These are phyloP conservation scores for Oryza meridionalis DNA, from an alignment of 176 grass and related monocot genomes.

Conservation along the genomic window DNA sequence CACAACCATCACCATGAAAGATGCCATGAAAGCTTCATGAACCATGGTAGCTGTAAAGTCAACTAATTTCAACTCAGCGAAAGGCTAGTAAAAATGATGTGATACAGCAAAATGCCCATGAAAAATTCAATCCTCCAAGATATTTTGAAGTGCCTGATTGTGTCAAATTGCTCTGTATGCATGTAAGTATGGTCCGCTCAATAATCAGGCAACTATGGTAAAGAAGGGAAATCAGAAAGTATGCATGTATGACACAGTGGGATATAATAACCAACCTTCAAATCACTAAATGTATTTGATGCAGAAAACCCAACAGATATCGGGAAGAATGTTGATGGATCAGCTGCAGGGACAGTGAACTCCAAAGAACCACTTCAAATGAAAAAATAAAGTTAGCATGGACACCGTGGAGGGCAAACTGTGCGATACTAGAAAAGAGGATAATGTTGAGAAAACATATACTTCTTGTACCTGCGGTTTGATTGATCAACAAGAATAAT, in stretches of 20 bases:
- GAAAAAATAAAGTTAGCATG: slow-evolving; percentile 21
- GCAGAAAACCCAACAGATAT: slow-evolving; percentile 79
- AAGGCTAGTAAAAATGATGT: slow-evolving; percentile 12
- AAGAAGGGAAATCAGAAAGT: background rate
- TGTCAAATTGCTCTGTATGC: background rate
- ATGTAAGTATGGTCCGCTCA: background rate
- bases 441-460: background rate
- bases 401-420: slow-evolving; percentile 5
- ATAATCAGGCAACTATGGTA: background rate
- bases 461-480: slow-evolving; percentile 65
- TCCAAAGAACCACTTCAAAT: slow-evolving; percentile 87
- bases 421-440: background rate
- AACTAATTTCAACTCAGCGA: background rate
- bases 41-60: background rate
- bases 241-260: slow-evolving; percentile 3
- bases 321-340: slow-evolving; percentile 77
- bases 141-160: background rate
- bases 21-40: background rate
- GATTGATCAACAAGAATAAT: slow-evolving; percentile 87
- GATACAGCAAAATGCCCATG: slow-evolving; percentile 5
- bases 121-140: slow-evolving; percentile 10
- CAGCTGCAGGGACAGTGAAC: slow-evolving; percentile 74
- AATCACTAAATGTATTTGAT: slow-evolving; percentile 70
- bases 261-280: slow-evolving; percentile 66
- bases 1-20: background rate